Base-by-base conservation (phyloP, 2,329 filamentous ascomycete genomes). In the Verticillium longisporum region DNA sequence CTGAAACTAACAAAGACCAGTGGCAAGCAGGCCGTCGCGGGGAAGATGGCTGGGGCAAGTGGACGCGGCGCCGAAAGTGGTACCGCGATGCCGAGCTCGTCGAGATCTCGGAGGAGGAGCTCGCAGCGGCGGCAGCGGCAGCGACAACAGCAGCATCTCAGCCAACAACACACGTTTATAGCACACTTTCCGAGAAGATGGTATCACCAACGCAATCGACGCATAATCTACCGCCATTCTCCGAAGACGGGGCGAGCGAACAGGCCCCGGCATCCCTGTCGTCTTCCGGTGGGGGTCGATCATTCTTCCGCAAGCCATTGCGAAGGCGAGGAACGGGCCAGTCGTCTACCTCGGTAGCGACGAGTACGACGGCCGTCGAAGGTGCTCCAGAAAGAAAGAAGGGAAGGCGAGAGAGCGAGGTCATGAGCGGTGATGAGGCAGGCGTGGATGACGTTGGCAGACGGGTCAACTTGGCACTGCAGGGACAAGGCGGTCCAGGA, bases 1-100 rank as follows among this genome's bases (percentile, higher is more conserved):
- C 57, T 32, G 62, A 57, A 6, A n/a, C 38, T 58, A 56, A 60
- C 31, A 31, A 26, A 31, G 31, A 33, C 9, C 57, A 96, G 89
- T 99, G 95, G 95, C 88, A 92, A 72, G 89, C 91, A 67, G 93
- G 93, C 18, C 88, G 90, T 15, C 85, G 92, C 62, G 91, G 91
- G 3, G 83, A 85, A 71, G 95, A 99, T 68, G 91, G 93, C 59
- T 99, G 95, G 95, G 91, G 91, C 50, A 87, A 92, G 61, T 99
- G 96, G 82, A 99, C 95, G 0, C 86, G 95, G 14, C 86, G 95
- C 26, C 81, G 95, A 64, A 97, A 98, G 76, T 99, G 95, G 95
- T 95, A 92, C 71, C 90, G 95, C 45, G 95, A 98, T 71, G 95
- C 95, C 10, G 95, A 99, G 76, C 84, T 99, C 3, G 91, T 97